A percentile compares a stretch with the other conserved stretches of the same genome.
These are phyloP conservation scores for Botrytis medusae DNA, from an alignment of 2,329 filamentous ascomycete species.

Conservation along the genomic window DNA sequence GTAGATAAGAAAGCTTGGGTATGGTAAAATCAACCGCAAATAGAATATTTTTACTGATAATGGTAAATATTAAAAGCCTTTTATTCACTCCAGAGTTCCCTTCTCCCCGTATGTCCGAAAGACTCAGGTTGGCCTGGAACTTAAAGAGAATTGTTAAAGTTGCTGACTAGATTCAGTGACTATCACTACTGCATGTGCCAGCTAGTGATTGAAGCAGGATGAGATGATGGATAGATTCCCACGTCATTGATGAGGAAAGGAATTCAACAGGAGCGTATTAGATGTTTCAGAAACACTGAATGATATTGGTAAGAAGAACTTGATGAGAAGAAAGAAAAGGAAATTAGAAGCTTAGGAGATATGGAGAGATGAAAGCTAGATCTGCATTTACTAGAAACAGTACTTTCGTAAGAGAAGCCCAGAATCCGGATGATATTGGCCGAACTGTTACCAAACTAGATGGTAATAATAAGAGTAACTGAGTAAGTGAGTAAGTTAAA, in stretches of 20 bases:
- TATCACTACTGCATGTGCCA: constrained; percentile 32
- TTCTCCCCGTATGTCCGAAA: neutral
- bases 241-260: constrained; percentile 37
- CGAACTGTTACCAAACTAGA: constrained; percentile 3
- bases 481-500: neutral
- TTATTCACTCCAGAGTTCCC: neutral
- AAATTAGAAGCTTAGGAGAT: constrained; percentile 7
- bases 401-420: neutral
- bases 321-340: neutral
- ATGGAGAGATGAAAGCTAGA: constrained; percentile 23
- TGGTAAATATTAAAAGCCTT: neutral
- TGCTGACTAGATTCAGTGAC: constrained; percentile 28
- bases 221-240: constrained; percentile 34
- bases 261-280: neutral
- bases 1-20: constrained; percentile 22
- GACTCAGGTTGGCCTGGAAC: constrained; percentile 1
- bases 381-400: constrained; percentile 23
- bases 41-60: constrained; percentile 4
- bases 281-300: neutral
- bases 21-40: constrained; percentile 17
- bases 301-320: constrained; percentile 5
- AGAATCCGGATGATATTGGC: neutral
- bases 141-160: neutral
- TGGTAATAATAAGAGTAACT: constrained; percentile 1
- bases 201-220: constrained; percentile 38